phyloP scores from a whole-genome alignment of 2,329 filamentous ascomycete species.

The Clarireedia paspali region DNA sequence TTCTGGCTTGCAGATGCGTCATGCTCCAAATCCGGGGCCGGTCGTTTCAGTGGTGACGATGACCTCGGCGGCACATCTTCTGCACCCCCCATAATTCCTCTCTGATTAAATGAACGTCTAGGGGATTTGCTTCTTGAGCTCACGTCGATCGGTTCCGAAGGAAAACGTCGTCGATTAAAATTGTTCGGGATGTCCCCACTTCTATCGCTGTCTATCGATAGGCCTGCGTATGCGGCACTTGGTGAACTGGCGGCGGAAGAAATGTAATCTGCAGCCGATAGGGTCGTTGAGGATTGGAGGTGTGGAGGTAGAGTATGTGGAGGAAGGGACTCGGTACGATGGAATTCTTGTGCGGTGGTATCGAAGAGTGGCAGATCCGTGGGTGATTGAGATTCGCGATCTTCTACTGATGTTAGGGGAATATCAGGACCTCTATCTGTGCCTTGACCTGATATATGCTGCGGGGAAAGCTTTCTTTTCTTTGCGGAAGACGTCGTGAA shows the following conservation, averaged over 20 bases:
- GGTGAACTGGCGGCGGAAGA: conserved; percentile 52
- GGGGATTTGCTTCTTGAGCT: conserved; percentile 41
- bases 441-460: conserved; percentile 18
- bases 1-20: conserved; percentile 21
- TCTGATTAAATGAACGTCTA: conserved; percentile 36
- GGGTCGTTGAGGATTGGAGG: conserved; percentile 34
- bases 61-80: conserved; percentile 51
- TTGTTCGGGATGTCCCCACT: conserved; percentile 29
- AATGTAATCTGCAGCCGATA: conserved; percentile 41
- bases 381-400: conserved; percentile 40
- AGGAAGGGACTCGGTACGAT: conserved; percentile 32
- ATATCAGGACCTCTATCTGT: conserved; percentile 24
- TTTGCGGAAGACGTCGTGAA: conserved; percentile 67
- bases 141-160: conserved; percentile 26
- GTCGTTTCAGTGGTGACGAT: conserved; percentile 57
- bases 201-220: conserved; percentile 49
- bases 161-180: conserved; percentile 26
- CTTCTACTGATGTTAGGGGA: conserved; percentile 27
- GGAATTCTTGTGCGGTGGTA: conserved; percentile 12
- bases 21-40: conserved; percentile 38
- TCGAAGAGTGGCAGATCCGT: conserved; percentile 34
- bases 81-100: conserved; percentile 53
- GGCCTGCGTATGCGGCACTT: conserved; percentile 47
- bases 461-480: conserved; percentile 59
- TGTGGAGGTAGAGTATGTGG: conserved; percentile 41